Base-by-base conservation (phyloP, 139 green algal species). In the Edaphochlamys debaryana region DNA sequence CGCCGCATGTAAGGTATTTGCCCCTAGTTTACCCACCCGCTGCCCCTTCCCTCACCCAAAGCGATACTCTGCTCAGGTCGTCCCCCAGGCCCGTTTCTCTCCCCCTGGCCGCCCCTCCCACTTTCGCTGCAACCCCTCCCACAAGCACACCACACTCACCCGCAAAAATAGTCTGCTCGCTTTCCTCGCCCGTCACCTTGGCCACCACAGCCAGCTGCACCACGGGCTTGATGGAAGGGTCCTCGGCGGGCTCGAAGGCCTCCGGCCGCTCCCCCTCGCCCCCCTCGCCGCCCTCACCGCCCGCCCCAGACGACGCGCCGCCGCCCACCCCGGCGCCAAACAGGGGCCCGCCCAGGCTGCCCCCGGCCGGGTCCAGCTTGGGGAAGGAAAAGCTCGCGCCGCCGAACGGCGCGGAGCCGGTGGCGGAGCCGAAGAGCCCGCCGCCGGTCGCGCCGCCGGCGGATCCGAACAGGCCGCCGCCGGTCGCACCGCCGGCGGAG, bases 161-260 rank as follows among this genome's bases (percentile, higher is more conserved):
- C 56, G 92, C 85, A 62, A 91, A 96, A 23, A 93, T 67, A 1
- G 79, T 87, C 19, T 71, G 67, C 87, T 98, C 95, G 25, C 88
- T 78, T 87, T 98, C 95, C 88, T 98, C 95, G 11, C 95, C 95
- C 3, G 94, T 98, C 15, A 89, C 69, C 66, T 88, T 86, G 6
- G 86, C 72, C 52, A 90, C 67, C 73, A 88, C 89, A 64, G 62
- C 83, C 30, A 92, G 86, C 40, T 84, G 62, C 67, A 89, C 79
- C 34, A 91, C 82, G 25, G 80, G 85, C 54, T 62, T 67, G 66
- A 84, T 77, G 48, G 66, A 69, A 25, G 78, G 64, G 66, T 84
- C 78, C 76, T 82, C 76, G 2, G 20, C 25, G 22, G 76, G 76
- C 63, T 74, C 62, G 34, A 74, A 82, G 32, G 63, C 11, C 2